Evolutionary conservation across 345 rosid species (phyloP), one percentile per base, ranked within the genome.

Genomic region (Euphorbia peplus): DNA sequence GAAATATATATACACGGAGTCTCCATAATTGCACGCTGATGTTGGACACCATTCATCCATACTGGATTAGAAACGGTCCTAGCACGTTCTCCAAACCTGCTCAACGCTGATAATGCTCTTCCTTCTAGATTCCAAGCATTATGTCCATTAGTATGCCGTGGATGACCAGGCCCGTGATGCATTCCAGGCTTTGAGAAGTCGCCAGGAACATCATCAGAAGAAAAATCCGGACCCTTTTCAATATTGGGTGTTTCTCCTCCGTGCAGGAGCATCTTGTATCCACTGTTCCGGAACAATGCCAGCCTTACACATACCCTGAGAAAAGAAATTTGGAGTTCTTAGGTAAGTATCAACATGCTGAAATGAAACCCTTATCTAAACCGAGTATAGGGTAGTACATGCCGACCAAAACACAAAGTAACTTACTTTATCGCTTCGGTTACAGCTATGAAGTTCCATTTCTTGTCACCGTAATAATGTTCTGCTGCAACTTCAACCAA

Each of bases 261-360:
- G 63, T 90, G 92, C 64, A 92, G 85, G 83, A 92, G 90, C 97
- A 95, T 92, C 86, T 77, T 90, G 78, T 88, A 95, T 46, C 98
- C 96, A 52, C 91, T 80, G 68, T 83, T 78, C 53, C 77, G 82
- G 70, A 92, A 87, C 83, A 85, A 68, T 26, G 92, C 90, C 80
- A 92, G 79, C 73, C 97, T 84, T 60, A 84, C 75, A 3, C 84
- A 50, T 54, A 90, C 85, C 90, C 97, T 95, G 84, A 19, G 65
- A 69, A 66, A 60, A 75, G 50, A 16, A 69, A 56, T 68, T 46
- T 5, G 58, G 21, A 74, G 19, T 69, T 58, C 59, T 42, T 64
- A 70, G 68, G 64, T 37, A 60, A 30, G 58, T 55, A 58, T 39
- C 13, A 15, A 56, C 25, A 50, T 37, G 59, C 55, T 32, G 50